Conservation (phyloP, 148 eudicot species). For the Hydrangea macrophylla region DNA sequence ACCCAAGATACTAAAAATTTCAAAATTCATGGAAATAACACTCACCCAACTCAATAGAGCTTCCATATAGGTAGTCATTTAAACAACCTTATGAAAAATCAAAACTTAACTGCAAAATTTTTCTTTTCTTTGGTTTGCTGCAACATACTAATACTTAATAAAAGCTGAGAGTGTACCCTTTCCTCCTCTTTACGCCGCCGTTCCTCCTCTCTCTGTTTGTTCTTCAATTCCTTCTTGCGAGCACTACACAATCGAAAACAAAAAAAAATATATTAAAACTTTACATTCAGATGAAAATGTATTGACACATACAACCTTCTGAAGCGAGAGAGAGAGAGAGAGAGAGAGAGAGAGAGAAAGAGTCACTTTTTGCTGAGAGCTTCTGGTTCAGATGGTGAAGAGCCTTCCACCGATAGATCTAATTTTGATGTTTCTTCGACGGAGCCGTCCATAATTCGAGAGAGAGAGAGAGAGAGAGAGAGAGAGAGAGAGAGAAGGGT, state of each 20-base stretch:
- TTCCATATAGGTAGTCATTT: too few relatives aligned
- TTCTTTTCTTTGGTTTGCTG: too few relatives aligned
- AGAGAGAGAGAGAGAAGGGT: background rate
- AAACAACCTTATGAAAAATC: too few relatives aligned
- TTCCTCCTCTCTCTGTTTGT: conserved; percentile 57
- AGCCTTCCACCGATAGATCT: conserved; percentile 1
- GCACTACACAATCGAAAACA: conserved; percentile 29
- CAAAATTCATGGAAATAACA: too few relatives aligned
- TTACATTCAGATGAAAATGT: background rate
- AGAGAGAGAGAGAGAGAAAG: too few relatives aligned
- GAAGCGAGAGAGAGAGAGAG: too few relatives aligned
- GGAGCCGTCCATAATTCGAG: background rate
- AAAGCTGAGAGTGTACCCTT: conserved; percentile 25
- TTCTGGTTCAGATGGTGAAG: conserved; percentile 25
- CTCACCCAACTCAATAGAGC: too few relatives aligned
- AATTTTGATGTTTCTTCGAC: background rate
- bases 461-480: background rate
- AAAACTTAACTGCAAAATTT: too few relatives aligned
- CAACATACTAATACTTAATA: too few relatives aligned
- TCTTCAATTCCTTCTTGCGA: conserved; percentile 46
- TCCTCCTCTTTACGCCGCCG: conserved; percentile 56
- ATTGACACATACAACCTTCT: background rate
- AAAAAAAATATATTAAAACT: background rate
- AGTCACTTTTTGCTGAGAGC: conserved; percentile 37
- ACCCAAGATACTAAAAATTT: too few relatives aligned